Evolutionary conservation across 2,329 filamentous ascomycete genomes (phyloP), one percentile per base, ranked within the genome.

Genomic region (Nemania sp.): DNA sequence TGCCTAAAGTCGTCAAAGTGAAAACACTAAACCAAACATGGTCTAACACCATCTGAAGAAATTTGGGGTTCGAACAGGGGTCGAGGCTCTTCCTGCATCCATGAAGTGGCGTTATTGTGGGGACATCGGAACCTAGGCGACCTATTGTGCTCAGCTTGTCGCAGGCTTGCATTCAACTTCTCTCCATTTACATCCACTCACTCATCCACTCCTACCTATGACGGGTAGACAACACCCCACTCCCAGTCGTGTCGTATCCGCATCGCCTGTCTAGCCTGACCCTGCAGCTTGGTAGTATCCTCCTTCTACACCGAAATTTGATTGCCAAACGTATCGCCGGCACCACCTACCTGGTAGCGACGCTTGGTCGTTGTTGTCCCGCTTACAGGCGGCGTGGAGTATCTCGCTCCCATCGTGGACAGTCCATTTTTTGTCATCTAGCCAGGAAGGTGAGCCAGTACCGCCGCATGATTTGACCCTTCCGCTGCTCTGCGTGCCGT

Each of bases 381-480:
- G 33, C 43, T 42, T 46, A 28, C 45, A 34, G 31, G 14, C 45
- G n/a, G n/a, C n/a, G n/a, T n/a, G n/a, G n/a, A n/a, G n/a, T n/a
- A n/a, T n/a, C n/a, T n/a, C n/a, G n/a, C n/a, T 52, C 42, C 40
- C 33, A 42, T 40, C 55, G 43, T 48, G 47, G 46, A 24, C 23
- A 28, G 34, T 4, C 22, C 8, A 19, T 41, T 23, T 26, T 15
- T 17, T 26, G 39, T 26, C 39, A 15, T 28, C 19, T 7, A 61
- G 61, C 62, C 54, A 64, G 63, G 63, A 67, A 67, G 65, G 65
- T 67, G 65, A 67, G 65, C 65, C 62, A 63, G 56, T 62, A 63
- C 57, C 63, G 58, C 56, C 58, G 30, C 52, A 61, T 63, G 54
- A 57, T 60, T 61, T 61, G 49, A 52, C 49, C 52, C 54, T 53